Conservation (phyloP, 2,329 filamentous ascomycete species). For the Oidium heveae region DNA sequence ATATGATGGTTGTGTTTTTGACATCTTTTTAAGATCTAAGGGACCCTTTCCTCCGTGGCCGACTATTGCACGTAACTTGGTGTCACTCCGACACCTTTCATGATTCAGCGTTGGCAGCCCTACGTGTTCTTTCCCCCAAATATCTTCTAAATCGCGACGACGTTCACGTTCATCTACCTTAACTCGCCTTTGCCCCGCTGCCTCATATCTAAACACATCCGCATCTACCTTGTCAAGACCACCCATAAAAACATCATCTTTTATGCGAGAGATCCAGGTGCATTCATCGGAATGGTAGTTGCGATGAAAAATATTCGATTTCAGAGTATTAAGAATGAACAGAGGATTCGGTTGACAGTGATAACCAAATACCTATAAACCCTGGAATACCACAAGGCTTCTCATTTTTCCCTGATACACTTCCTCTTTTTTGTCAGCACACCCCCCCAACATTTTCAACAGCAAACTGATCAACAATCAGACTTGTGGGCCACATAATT, state of each 20-base stretch:
- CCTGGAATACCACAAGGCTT: no score
- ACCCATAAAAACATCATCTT: not conserved
- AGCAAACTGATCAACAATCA: no score
- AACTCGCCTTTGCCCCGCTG: not conserved
- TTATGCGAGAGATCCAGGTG: not conserved
- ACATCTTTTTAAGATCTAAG: not conserved
- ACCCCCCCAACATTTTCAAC: no score
- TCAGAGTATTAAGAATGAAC: no score
- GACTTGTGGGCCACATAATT: no score
- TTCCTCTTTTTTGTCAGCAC: no score
- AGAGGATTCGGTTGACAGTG: no score
- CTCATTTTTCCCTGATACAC: no score
- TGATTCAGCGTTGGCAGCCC: not conserved
- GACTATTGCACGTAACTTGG: not conserved
- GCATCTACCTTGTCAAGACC: not conserved
- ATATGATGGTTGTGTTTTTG: not conserved
- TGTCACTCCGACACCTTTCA: not conserved
- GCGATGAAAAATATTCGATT: not conserved
- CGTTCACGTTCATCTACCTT: not conserved
- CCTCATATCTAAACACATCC: not conserved
- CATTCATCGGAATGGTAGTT: not conserved
- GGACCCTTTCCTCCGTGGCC: not conserved
- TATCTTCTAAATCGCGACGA: not conserved
- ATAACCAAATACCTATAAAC: no score
- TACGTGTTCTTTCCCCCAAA: not conserved